phyloP scores from a whole-genome alignment of 1,284 basidiomycete species.

The Anthracocystis panici-leucophaei region DNA sequence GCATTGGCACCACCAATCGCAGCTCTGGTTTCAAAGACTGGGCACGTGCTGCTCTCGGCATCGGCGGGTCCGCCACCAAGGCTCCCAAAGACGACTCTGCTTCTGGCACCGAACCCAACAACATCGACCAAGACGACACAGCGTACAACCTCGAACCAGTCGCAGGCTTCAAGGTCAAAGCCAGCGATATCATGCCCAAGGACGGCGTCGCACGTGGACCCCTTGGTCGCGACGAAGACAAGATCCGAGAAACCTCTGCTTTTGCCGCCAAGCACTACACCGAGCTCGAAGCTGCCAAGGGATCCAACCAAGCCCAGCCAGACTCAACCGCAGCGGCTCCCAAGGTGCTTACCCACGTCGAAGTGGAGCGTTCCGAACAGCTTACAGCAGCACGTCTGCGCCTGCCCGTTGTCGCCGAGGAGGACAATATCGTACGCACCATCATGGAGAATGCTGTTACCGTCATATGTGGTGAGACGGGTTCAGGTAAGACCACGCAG shows the following conservation, averaged over 20 bases:
- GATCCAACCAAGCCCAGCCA: conserved; percentile 9
- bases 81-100: conserved; percentile 13
- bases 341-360: conserved; percentile 73
- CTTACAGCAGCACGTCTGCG: conserved; percentile 83
- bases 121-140: conserved; percentile 35
- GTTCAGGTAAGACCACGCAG: conserved; percentile 98
- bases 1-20: conserved; percentile 50
- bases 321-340: background rate
- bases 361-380: conserved; percentile 78
- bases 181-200: conserved; percentile 61
- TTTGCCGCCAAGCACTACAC: conserved; percentile 58
- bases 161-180: conserved; percentile 58
- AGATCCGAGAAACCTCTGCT: conserved; percentile 35
- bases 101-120: conserved; percentile 16
- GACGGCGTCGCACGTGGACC: conserved; percentile 68
- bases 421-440: conserved; percentile 92
- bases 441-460: conserved; percentile 85
- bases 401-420: conserved; percentile 91
- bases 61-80: conserved; percentile 34
- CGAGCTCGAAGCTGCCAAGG: conserved; percentile 40
- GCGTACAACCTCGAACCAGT: conserved; percentile 62
- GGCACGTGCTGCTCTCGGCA: conserved; percentile 62
- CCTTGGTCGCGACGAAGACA: conserved; percentile 55
- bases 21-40: conserved; percentile 66
- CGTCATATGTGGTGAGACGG: conserved; percentile 85